phyloP scores from a whole-genome alignment of 2,329 filamentous ascomycete genomes.

The Alternaria brassicicola region DNA sequence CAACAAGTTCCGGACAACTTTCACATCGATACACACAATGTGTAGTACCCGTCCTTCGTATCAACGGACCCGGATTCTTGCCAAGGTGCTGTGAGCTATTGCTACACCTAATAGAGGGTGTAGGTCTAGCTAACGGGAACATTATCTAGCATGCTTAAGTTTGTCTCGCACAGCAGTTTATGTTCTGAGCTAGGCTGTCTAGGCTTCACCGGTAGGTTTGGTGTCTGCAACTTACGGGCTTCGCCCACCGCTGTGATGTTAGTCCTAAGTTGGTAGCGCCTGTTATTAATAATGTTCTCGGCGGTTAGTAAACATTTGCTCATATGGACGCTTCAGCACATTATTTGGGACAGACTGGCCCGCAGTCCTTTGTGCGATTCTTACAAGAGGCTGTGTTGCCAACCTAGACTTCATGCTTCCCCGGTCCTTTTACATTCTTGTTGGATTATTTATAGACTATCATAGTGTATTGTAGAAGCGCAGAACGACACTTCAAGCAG shows the following conservation, averaged over 20 bases:
- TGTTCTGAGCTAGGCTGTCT: constrained; percentile 45
- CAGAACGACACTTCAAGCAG: not conserved
- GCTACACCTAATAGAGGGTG: constrained; percentile 92
- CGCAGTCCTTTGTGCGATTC: no score
- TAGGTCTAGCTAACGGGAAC: constrained; percentile 65
- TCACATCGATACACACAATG: constrained; percentile 59
- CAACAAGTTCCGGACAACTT: constrained; percentile 39
- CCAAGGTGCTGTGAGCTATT: constrained; percentile 70
- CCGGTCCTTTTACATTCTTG: not conserved
- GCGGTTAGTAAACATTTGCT: no score
- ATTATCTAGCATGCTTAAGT: constrained; percentile 74
- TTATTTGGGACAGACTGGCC: no score
- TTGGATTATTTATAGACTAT: not conserved
- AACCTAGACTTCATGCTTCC: no score
- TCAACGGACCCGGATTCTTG: constrained; percentile 41
- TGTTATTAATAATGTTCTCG: constrained; percentile 81
- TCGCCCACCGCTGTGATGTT: constrained; percentile 59
- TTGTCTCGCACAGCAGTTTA: constrained; percentile 70
- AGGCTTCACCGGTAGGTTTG: constrained; percentile 58
- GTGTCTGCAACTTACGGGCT: constrained; percentile 62
- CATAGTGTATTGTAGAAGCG: not conserved
- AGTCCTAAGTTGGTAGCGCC: constrained; percentile 77
- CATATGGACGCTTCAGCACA: no score
- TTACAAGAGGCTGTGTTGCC: no score
- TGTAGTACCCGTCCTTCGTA: constrained; percentile 46